Evolutionary conservation across 2,329 filamentous ascomycete genomes (phyloP).

Genomic region (Aspergillus pseudonomiae): DNA sequence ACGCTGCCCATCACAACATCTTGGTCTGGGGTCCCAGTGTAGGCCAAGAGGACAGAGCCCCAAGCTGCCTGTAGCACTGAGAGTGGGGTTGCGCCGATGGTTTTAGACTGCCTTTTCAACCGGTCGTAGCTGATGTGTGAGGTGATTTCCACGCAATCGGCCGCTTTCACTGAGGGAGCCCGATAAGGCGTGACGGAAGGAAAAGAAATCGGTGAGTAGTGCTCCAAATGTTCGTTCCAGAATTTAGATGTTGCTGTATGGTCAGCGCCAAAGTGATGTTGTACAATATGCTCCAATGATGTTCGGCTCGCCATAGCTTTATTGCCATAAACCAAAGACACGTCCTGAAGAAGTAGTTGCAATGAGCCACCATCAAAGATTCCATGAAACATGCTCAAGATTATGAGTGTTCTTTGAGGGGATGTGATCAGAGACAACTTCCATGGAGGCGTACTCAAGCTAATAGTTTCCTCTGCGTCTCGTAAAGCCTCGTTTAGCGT

Average conservation of each 20-base stretch:
- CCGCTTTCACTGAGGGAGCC: slow-evolving; percentile 16
- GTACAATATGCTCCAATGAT: slow-evolving; percentile 29
- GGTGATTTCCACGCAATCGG: slow-evolving; percentile 26
- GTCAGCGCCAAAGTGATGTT: slow-evolving; percentile 29
- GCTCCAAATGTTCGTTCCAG: slow-evolving; percentile 25
- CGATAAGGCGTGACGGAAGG: slow-evolving; percentile 28
- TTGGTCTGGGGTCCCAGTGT: slow-evolving; percentile 36
- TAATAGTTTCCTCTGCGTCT: slow-evolving; percentile 24
- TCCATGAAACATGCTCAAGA: slow-evolving; percentile 43
- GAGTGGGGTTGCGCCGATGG: slow-evolving; percentile 34
- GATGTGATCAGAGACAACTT: slow-evolving; percentile 27
- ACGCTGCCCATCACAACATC: slow-evolving; percentile 41
- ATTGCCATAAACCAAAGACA: slow-evolving; percentile 26
- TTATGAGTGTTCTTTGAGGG: slow-evolving; percentile 13
- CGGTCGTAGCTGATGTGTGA: slow-evolving; percentile 24
- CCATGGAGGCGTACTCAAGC: slow-evolving; percentile 24
- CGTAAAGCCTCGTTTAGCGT: slow-evolving; percentile 22
- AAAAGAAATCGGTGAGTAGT: slow-evolving; percentile 25
- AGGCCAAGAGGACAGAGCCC: slow-evolving; percentile 36
- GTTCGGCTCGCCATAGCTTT: slow-evolving; percentile 18
- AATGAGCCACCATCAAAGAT: slow-evolving; percentile 43
- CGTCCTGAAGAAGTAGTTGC: slow-evolving; percentile 37
- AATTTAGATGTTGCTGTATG: slow-evolving; percentile 22
- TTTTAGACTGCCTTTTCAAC: slow-evolving; percentile 35
- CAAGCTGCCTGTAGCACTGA: slow-evolving; percentile 42